Conservation (phyloP, 2,329 filamentous ascomycete species). For the Pseudogymnoascus sp. region DNA sequence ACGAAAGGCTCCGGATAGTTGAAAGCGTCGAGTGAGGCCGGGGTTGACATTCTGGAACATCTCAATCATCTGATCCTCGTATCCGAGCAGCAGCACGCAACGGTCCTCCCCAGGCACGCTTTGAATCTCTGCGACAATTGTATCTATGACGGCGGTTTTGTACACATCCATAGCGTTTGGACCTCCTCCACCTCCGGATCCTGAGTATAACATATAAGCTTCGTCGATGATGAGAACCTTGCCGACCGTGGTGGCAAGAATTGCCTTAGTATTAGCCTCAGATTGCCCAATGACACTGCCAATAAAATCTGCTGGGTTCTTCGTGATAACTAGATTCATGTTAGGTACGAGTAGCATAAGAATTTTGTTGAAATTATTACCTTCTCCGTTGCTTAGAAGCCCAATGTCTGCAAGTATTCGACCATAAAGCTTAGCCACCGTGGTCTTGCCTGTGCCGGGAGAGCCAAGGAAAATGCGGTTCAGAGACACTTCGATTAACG, state of each 20-base stretch:
- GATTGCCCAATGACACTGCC: conserved; percentile 57
- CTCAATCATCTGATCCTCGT: conserved; percentile 59
- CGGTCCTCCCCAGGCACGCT: conserved; percentile 63
- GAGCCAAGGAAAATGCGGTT: conserved; percentile 65
- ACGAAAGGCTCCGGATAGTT: conserved; percentile 52
- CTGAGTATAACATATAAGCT: conserved; percentile 58
- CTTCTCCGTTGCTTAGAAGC: conserved; percentile 60
- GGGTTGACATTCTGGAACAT: conserved; percentile 73
- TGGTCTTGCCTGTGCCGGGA: conserved; percentile 72
- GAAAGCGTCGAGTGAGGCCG: conserved; percentile 60
- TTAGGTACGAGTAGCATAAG: background rate
- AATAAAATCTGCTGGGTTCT: conserved; percentile 69
- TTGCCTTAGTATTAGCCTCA: conserved; percentile 64
- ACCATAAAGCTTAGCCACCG: conserved; percentile 66
- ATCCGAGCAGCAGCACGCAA: conserved; percentile 65
- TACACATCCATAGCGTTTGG: conserved; percentile 39
- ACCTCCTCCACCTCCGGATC: conserved; percentile 25
- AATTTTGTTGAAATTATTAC: conserved; percentile 31
- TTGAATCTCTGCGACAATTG: conserved; percentile 67
- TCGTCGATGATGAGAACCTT: conserved; percentile 79
- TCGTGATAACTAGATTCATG: conserved; percentile 50
- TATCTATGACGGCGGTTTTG: conserved; percentile 63
- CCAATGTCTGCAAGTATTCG: conserved; percentile 61
- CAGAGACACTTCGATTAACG: conserved; percentile 51
- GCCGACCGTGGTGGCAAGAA: conserved; percentile 57